Base-by-base conservation (phyloP, 768 basidiomycete species). In the Russula brevipes region DNA sequence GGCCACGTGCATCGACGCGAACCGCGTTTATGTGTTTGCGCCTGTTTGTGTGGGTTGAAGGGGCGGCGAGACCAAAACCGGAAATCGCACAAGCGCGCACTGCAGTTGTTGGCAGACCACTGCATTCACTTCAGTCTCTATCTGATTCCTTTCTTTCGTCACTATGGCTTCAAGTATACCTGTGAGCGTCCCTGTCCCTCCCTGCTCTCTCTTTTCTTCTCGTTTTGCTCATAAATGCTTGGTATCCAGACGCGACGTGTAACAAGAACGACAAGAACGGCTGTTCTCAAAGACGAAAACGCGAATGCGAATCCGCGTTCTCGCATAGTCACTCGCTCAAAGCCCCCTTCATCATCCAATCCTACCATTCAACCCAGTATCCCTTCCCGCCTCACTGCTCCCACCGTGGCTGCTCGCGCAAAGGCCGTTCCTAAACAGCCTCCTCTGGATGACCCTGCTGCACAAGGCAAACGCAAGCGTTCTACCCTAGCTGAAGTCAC, bases 401-500 rank as follows among this genome's bases (percentile, higher is more conserved):
- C 82, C 31, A 82, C 84, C 41, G 79, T 80, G 52, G 79, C 84
- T 57, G 81, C 82, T 54, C 75, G 79, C 69, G 79, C 82, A 35
- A 85, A 85, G 73, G 66, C 57, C 42, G 72, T 72, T 54, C 72
- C 74, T 6, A 76, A 77, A 5, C 74, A 78, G 47, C 75, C 80
- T 70, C 79, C 66, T 73, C 75, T 65, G 80, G 69, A 73, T 24
- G 83, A 86, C 47, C 74, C 76, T 14, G 73, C 77, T 19, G 76
- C 77, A 2, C 80, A 80, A 51, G 83, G 81, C 39, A 89, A 89
- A 72, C 82, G 89, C 59, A 91, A 91, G 73, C 86, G 90, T 19
- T 85, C 86, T 54, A 88, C 85, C 0, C 78, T 92, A 46, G 82
- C 82, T 16, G 91, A 92, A 71, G 86, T 91, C 64, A 84, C 85